phyloP scores from a whole-genome alignment of 371 early-diverging fungal species.

The Mortierella polycephala region DNA sequence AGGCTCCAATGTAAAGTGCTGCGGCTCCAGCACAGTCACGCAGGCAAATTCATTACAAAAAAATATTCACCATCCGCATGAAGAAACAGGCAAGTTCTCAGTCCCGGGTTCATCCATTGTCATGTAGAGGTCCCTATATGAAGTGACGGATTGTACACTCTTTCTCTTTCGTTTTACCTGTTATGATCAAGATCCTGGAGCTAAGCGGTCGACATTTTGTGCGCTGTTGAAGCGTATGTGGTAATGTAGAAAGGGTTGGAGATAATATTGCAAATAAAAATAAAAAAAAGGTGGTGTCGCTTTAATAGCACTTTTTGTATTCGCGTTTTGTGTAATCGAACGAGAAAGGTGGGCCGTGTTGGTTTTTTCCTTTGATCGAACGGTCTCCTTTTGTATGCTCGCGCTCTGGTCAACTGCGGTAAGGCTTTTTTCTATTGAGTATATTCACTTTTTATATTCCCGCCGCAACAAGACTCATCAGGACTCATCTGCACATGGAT shows the following conservation, averaged over 20 bases:
- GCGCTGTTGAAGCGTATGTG: not conserved
- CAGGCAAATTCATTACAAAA: not conserved
- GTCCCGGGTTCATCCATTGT: not conserved
- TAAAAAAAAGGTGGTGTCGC: not conserved
- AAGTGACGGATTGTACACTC: too few relatives aligned
- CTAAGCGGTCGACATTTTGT: not conserved
- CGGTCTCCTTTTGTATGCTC: slow-evolving; percentile 1
- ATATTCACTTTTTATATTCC: not conserved
- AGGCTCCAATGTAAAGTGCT: slow-evolving; percentile 10
- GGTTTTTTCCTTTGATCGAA: not conserved
- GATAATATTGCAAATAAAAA: not conserved
- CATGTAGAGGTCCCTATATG: too few relatives aligned
- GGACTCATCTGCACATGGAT: slow-evolving; percentile 22
- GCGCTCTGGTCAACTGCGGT: slow-evolving; percentile 11
- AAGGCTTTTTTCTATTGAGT: not conserved
- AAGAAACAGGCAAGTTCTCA: not conserved
- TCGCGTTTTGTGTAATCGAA: not conserved
- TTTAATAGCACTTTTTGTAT: not conserved
- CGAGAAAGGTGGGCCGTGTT: not conserved
- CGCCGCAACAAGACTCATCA: slow-evolving; percentile 18
- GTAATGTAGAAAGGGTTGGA: not conserved
- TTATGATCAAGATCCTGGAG: not conserved
- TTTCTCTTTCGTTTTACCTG: not conserved
- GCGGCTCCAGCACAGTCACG: slow-evolving; percentile 15
- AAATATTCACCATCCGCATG: not conserved